Conservation (phyloP, 306 rosid genomes). For the Vicia faba region DNA sequence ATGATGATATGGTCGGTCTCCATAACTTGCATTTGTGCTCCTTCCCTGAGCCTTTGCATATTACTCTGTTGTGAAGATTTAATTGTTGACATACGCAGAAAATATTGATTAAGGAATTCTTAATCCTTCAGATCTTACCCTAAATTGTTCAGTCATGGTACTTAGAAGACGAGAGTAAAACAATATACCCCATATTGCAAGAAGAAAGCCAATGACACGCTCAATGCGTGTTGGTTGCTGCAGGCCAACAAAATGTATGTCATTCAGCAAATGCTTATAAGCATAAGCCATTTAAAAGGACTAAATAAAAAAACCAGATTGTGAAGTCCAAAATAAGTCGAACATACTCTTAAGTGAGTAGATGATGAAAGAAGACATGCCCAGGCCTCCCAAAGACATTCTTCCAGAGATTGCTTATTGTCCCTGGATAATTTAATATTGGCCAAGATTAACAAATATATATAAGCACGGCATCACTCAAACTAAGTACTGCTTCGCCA, state of each 20-base stretch:
- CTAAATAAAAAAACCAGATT: constrained; percentile 7
- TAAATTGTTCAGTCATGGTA: constrained; percentile 95
- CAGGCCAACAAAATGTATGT: constrained; percentile 34
- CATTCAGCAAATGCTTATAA: constrained; percentile 32
- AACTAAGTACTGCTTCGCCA: constrained; percentile 22
- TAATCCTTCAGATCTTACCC: constrained; percentile 61
- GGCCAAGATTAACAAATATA: constrained; percentile 41
- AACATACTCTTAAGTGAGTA: constrained; percentile 78
- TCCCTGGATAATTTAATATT: constrained; percentile 50
- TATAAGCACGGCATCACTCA: constrained; percentile 34
- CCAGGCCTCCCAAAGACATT: constrained; percentile 99
- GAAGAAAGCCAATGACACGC: constrained; percentile 88
- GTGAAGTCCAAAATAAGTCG: constrained; percentile 33
- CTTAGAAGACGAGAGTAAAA: constrained; percentile 87
- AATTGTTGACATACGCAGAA: constrained; percentile 39
- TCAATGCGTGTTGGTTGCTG: constrained; percentile 90
- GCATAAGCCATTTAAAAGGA: constrained; percentile 32
- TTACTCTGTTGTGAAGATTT: constrained; percentile 62
- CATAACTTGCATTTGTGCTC: constrained; percentile 91
- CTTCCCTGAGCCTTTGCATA: constrained; percentile 92
- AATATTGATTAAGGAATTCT: constrained; percentile 21
- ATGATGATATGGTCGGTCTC: constrained; percentile 94
- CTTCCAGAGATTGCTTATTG: constrained; percentile 68
- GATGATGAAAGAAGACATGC: constrained; percentile 90
- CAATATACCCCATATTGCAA: constrained; percentile 98